phyloP scores from a whole-genome alignment of 2,329 filamentous ascomycete species.

The Fusarium avenaceum region DNA sequence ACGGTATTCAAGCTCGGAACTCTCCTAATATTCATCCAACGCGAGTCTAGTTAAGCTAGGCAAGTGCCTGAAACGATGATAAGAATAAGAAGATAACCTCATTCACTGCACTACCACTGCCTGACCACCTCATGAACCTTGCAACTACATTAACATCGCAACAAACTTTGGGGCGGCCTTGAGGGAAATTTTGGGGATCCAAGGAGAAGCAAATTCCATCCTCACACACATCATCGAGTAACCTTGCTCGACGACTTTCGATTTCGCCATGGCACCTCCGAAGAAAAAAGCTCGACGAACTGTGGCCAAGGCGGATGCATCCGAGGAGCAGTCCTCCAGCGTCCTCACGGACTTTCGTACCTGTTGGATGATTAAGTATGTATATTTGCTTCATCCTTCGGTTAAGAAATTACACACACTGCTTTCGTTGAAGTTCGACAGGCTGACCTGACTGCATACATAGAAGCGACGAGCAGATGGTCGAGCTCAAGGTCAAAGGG shows the following conservation, averaged over 20 bases:
- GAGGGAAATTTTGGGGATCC: neutral
- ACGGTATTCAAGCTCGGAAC: neutral
- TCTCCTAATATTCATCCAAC: no score
- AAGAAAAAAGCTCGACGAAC: conserved; percentile 39
- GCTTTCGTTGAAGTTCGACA: neutral
- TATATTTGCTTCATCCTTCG: neutral
- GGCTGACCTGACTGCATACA: conserved; percentile 14
- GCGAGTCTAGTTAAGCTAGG: no score
- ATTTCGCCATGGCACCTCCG: conserved; percentile 31
- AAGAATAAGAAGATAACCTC: no score
- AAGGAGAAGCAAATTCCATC: neutral
- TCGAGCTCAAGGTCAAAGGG: conserved; percentile 50
- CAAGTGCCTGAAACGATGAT: no score
- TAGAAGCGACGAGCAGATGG: conserved; percentile 50
- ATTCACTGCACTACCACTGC: neutral
- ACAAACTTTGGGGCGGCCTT: neutral
- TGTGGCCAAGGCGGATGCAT: conserved; percentile 29
- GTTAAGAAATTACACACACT: neutral
- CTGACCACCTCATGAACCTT: neutral
- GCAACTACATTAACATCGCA: neutral
- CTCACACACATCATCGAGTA: neutral
- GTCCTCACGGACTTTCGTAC: conserved; percentile 52
- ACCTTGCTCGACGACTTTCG: neutral
- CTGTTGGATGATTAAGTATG: conserved; percentile 54
- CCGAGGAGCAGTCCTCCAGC: conserved; percentile 43